Base-by-base conservation (phyloP, 305 asterid species). In the Salvia sclarea region DNA sequence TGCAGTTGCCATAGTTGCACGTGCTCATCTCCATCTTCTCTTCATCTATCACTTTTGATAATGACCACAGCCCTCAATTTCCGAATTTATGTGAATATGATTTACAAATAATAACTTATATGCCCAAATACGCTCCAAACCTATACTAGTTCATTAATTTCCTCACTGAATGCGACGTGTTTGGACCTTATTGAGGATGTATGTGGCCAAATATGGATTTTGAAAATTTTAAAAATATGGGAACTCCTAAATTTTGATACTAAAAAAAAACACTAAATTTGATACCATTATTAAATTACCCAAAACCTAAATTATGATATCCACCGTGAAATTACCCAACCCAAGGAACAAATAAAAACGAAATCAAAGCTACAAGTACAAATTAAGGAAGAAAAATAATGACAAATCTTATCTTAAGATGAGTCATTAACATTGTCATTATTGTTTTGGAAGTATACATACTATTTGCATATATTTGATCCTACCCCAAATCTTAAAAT, bases 401-500 rank as follows among this genome's bases (percentile, higher is more conserved):
- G 55, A 45, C 44, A 44, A 47, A 61, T 8, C 65, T 74, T 41
- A 74, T 67, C 69, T 53, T 41, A 41, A 68, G 43, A 68, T 53
- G 75, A 61, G 40, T 68, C 70, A 12, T 31, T 52, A 22, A 45
- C 4, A 74, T 60, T 52, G 71, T 35, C 70, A 74, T 45, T 50
- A 41, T 44, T 61, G 38, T 22, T 61, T 74, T 68, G 70, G 74
- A 50, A 67, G 64, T 38, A n/a, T 20, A 40, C 13, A 47, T 13
- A 61, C n/a, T 21, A 33, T 12, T 68, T 67, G 37, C 33, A 33
- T n/a, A 40, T 13, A 38, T 56, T 38, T 33, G 1, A 48, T 22
- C 60, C 58, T 25, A 18, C 48, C 8, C n/a, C 57, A 22, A 45
- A 72, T 62, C 48, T 45, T 55, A 31, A 65, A 35, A 44, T 57